Conservation (phyloP, 176 grass and related monocot genomes). For the Eleusine indica region DNA sequence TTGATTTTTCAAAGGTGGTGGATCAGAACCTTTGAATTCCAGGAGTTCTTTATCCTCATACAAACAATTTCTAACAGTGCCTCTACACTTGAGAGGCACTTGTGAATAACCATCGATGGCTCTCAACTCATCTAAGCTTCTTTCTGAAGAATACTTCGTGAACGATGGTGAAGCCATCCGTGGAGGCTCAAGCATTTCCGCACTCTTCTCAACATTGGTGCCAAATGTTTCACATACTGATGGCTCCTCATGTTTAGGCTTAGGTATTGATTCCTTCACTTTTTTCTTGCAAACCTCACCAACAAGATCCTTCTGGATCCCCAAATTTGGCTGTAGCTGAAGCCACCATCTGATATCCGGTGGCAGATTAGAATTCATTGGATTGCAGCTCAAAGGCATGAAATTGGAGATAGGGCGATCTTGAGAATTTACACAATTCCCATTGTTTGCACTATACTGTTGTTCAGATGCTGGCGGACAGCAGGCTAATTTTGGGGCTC, state of each 20-base stretch:
- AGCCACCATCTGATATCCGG: conserved; percentile 80
- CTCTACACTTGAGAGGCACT: conserved; percentile 35
- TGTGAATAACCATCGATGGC: conserved; percentile 20
- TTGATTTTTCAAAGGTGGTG: conserved; percentile 24
- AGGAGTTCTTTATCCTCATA: conserved; percentile 46
- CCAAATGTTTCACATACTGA: conserved; percentile 33
- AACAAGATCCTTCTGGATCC: conserved; percentile 53
- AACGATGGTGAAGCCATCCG: conserved; percentile 51
- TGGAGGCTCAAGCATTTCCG: conserved; percentile 41
- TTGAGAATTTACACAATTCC: conserved; percentile 33
- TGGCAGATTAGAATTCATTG: conserved; percentile 55
- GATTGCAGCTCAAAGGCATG: conserved; percentile 63
- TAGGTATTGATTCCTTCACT: conserved; percentile 30
- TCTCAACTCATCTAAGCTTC: conserved; percentile 30
- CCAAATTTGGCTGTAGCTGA: conserved; percentile 68
- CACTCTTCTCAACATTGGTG: conserved; percentile 18
- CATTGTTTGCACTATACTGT: conserved; percentile 44
- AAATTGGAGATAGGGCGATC: conserved; percentile 46
- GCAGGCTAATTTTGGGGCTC: conserved; percentile 82
- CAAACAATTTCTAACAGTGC: conserved; percentile 41
- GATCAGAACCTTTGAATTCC: conserved; percentile 45
- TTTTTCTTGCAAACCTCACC: conserved; percentile 43
- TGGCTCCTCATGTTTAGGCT: conserved; percentile 34
- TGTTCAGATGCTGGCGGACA: conserved; percentile 56
- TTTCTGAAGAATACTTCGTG: conserved; percentile 44